Base-by-base conservation (phyloP, 495 filamentous ascomycete genomes). In the Tricharina praecox region DNA sequence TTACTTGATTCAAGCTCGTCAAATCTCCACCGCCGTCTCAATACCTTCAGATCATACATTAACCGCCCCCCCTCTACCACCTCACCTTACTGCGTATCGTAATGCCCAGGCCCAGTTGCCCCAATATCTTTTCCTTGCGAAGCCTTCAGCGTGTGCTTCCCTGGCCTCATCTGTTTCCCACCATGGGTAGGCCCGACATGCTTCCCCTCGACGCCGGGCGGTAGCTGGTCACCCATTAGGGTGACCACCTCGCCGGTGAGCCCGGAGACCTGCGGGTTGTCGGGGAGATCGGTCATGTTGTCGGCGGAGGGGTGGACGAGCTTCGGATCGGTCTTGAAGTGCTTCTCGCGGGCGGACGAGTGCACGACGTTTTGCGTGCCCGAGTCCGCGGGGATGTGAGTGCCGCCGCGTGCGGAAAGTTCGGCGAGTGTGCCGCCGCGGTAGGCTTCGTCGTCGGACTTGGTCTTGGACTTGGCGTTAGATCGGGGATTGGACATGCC, bases 371-470 rank as follows among this genome's bases (percentile, higher is more conserved):
- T n/a, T 42, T 52, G 53, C 10, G 40, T 50, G 20, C 48, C 45
- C 0, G 43, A 23, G 9, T 48, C 15, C 10, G 48, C 19, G 23
- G 49, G 49, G 39, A 57, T 42, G 7, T 23, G 37, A 18, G 53
- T 57, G 24, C 52, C 52, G 5, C 45, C 23, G 32, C 41, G 18
- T 5, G 24, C 52, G 1, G 36, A 19, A 41, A 52, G 30, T 8
- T 47, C 48, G 45, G 45, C 32, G 32, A 55, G 53, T 23, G 34
- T 45, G 23, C 52, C 45, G 33, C 54, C 48, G 16, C 19, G 19
- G 15, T 15, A 25, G 48, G 37, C 8, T 21, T 52, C 40, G 18
- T 26, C 24, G 0, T 42, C n/a, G 1, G 30, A n/a, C n/a, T n/a
- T n/a, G n/a, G n/a, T n/a, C n/a, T n/a, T n/a, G n/a, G n/a, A n/a